phyloP scores from a whole-genome alignment of 179 eudicot genomes.

The Corrigiola litoralis region DNA sequence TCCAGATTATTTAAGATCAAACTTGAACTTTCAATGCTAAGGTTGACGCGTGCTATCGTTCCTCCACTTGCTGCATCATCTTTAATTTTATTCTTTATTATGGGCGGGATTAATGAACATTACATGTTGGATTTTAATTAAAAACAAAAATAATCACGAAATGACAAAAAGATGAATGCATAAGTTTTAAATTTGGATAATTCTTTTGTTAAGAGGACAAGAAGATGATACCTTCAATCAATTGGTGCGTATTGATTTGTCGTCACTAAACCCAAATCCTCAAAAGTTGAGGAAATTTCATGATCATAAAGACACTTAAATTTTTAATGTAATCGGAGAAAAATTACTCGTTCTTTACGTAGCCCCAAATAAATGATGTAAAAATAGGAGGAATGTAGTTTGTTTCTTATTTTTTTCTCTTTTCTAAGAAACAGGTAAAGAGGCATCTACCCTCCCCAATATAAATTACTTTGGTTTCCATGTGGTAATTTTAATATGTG shows the following conservation, averaged over 20 bases:
- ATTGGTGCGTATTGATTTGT: background rate
- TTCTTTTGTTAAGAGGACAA: background rate
- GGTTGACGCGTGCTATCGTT: too few species aligned
- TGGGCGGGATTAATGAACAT: too few species aligned
- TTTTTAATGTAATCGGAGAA: background rate
- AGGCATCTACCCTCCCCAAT: background rate
- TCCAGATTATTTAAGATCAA: too few species aligned
- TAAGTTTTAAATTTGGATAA: too few species aligned
- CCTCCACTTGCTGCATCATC: too few species aligned
- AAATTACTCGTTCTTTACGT: background rate
- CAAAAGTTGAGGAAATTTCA: background rate
- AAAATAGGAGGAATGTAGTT: background rate
- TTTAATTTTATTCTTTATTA: too few species aligned
- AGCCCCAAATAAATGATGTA: constrained; percentile 20
- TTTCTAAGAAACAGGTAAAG: background rate
- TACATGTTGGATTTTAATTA: too few species aligned
- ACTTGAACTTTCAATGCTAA: too few species aligned
- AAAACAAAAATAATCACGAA: too few species aligned
- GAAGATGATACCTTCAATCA: constrained; percentile 7
- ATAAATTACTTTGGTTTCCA: background rate
- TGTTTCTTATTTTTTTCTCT: background rate
- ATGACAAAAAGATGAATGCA: too few species aligned
- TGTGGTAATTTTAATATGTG: too few species aligned
- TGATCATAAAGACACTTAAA: background rate
- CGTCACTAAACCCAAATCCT: constrained; percentile 3